Conservation (phyloP, 441 rosid species). For the Populus hybrid region DNA sequence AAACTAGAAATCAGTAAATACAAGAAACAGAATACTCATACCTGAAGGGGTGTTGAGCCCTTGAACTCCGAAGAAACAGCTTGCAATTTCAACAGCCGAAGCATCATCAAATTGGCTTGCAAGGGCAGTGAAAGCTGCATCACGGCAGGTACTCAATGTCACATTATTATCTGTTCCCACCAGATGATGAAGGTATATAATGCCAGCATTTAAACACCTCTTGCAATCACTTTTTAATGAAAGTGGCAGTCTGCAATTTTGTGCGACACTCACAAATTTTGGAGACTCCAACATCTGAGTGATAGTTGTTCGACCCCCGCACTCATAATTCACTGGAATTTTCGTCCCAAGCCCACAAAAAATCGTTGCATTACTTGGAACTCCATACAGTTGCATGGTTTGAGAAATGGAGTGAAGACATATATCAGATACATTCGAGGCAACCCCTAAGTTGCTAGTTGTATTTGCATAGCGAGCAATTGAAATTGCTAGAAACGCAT, state of each 20-base stretch:
- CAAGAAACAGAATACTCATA: conserved; percentile 15
- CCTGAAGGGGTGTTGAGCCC: conserved; percentile 57
- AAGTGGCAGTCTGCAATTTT: conserved; percentile 60
- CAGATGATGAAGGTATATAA: conserved; percentile 62
- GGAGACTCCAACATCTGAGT: conserved; percentile 75
- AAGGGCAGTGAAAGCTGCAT: conserved; percentile 76
- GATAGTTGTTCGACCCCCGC: conserved; percentile 67
- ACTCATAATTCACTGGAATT: conserved; percentile 70
- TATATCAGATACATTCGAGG: conserved; percentile 43
- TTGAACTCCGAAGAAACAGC: conserved; percentile 80
- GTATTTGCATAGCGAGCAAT: conserved; percentile 74
- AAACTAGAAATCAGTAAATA: conserved; percentile 10
- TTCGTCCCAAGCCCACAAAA: conserved; percentile 89
- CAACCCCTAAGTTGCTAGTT: conserved; percentile 66
- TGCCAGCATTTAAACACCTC: conserved; percentile 75
- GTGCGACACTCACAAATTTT: conserved; percentile 51
- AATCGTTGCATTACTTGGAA: conserved; percentile 66
- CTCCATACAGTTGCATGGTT: conserved; percentile 72
- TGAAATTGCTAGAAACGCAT: conserved; percentile 74
- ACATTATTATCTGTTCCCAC: conserved; percentile 18
- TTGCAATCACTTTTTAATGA: conserved; percentile 47
- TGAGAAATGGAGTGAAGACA: conserved; percentile 63
- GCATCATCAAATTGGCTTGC: conserved; percentile 65
- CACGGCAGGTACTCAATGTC: conserved; percentile 81
- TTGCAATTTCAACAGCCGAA: conserved; percentile 60